Percentiles rank a stretch among this genome's conserved stretches.
phyloP scores from a whole-genome alignment of 2,329 filamentous ascomycete genomes.

The Epichloe baconii region DNA sequence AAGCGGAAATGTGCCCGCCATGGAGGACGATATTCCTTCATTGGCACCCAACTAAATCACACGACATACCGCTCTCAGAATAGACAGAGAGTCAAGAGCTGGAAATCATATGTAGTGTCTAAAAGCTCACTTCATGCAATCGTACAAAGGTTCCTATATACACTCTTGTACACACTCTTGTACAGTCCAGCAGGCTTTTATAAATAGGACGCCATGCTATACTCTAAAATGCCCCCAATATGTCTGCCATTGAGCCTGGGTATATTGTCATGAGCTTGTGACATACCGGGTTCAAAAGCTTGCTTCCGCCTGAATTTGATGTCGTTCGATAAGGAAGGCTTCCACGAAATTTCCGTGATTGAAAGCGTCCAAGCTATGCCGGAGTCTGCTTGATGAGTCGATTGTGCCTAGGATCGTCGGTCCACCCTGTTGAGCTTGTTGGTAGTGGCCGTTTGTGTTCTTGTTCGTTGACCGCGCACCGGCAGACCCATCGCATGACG shows the following conservation, averaged over 20 bases:
- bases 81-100: background rate
- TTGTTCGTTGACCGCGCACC: constrained; percentile 79
- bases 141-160: constrained; percentile 17
- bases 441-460: constrained; percentile 53
- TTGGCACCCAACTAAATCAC: background rate
- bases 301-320: background rate
- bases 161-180: constrained; percentile 18
- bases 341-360: background rate
- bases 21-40: constrained; percentile 31
- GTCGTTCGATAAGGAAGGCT: too few relatives aligned
- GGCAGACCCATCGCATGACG: constrained; percentile 88
- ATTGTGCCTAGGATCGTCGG: constrained; percentile 13
- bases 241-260: too few relatives aligned
- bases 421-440: constrained; percentile 49
- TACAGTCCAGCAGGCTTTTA: constrained; percentile 8
- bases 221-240: background rate
- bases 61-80: background rate
- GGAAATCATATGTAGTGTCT: background rate
- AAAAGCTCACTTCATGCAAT: constrained; percentile 10
- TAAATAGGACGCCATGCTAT: background rate
- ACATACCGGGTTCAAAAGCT: background rate
- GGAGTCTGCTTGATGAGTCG: background rate
- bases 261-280: too few relatives aligned
- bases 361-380: background rate
- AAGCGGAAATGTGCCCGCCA: constrained; percentile 37